A percentile compares a stretch with the other conserved stretches of the same genome.
Evolutionary conservation across 352 stramenopile genomes (phyloP).

Genomic region (Hyphochytrium catenoides): DNA sequence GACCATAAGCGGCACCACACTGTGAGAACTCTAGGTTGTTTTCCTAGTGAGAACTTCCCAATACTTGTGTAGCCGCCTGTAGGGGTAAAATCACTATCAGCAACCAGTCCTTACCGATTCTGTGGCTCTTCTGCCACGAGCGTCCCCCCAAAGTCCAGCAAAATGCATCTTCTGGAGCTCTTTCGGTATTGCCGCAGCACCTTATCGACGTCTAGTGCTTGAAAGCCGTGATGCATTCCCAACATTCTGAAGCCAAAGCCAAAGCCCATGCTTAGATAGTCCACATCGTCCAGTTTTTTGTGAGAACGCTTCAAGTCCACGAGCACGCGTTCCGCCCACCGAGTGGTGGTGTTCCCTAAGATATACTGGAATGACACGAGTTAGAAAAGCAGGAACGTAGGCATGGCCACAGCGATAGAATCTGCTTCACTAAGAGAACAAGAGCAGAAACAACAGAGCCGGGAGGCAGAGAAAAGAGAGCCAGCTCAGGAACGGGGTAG

Average conservation of each 20-base stretch:
- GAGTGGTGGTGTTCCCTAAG: slow-evolving; percentile 74
- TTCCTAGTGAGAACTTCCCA: too few relatives aligned
- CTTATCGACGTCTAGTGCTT: slow-evolving; percentile 68
- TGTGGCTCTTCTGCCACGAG: slow-evolving; percentile 73
- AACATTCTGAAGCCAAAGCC: slow-evolving; percentile 86
- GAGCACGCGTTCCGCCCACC: slow-evolving; percentile 91
- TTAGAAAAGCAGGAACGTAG: too few relatives aligned
- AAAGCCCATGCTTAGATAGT: slow-evolving; percentile 74
- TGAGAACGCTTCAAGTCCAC: slow-evolving; percentile 87
- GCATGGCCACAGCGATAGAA: too few relatives aligned
- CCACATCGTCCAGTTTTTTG: slow-evolving; percentile 26
- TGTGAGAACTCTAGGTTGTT: slow-evolving; percentile 1
- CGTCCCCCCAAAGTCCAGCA: slow-evolving; percentile 97
- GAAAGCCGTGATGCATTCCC: slow-evolving; percentile 87
- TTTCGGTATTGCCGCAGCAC: slow-evolving; percentile 68
- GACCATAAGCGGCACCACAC: slow-evolving; percentile 8
- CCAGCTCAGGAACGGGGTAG: too few relatives aligned
- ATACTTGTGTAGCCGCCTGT: slow-evolving; percentile 1
- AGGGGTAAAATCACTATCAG: slow-evolving; percentile 29
- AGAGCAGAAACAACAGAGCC: too few relatives aligned
- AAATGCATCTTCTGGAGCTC: slow-evolving; percentile 66
- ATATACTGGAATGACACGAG: slow-evolving; percentile 86
- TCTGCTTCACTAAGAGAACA: too few relatives aligned
- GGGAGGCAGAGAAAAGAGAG: too few relatives aligned
- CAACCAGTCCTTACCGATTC: too few relatives aligned